phyloP scores from a whole-genome alignment of 106 monocot genomes.

The Platanthera zijinensis region DNA sequence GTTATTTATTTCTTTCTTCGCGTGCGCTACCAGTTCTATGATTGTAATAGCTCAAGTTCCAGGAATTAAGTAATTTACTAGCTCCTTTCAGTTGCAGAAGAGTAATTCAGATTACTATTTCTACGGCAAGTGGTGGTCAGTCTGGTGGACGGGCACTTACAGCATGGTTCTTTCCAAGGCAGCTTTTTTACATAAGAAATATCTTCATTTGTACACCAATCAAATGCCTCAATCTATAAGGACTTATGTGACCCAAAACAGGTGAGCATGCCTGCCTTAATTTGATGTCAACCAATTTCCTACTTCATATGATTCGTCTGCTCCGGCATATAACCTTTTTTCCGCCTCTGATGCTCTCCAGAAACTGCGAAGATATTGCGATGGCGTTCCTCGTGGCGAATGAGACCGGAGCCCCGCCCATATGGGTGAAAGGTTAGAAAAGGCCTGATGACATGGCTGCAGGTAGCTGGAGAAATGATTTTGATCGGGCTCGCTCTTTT shows the following conservation, averaged over 20 bases:
- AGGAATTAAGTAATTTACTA: not conserved
- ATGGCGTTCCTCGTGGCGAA: no score
- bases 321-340: no score
- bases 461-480: not conserved
- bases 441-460: not conserved
- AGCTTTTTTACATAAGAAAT: slow-evolving; percentile 79
- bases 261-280: slow-evolving; percentile 16
- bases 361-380: no score
- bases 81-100: slow-evolving; percentile 16
- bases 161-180: slow-evolving; percentile 87
- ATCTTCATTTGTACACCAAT: slow-evolving; percentile 58
- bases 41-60: not conserved
- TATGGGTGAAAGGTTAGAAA: slow-evolving; percentile 65
- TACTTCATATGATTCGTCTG: slow-evolving; percentile 1
- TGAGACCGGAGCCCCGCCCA: slow-evolving; percentile 20
- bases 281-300: not conserved
- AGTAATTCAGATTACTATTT: slow-evolving; percentile 26
- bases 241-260: slow-evolving; percentile 47
- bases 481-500: not conserved
- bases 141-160: slow-evolving; percentile 78
- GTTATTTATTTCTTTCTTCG: not conserved
- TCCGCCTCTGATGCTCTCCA: no score
- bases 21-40: no score
- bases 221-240: slow-evolving; percentile 54
- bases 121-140: slow-evolving; percentile 77